These are phyloP conservation scores for Hepatocystis sp. DNA, from an alignment of 169 alveolate genomes.

Conservation along the genomic window DNA sequence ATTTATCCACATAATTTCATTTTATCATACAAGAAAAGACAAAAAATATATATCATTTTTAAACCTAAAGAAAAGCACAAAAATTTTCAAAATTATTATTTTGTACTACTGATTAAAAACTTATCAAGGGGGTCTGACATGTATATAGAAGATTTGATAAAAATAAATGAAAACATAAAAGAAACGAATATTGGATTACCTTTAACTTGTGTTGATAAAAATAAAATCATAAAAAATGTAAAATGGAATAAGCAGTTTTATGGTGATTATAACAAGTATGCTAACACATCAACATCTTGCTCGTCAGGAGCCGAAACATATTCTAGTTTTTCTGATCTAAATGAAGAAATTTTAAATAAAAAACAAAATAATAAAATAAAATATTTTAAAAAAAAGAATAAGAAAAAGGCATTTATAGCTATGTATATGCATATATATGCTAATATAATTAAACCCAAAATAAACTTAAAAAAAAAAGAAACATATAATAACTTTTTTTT, in stretches of 20 bases:
- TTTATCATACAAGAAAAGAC: slow-evolving; percentile 29
- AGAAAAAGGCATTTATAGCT: slow-evolving; percentile 19
- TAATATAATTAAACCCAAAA: slow-evolving; percentile 54
- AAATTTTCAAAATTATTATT: slow-evolving; percentile 60
- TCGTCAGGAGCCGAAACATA: slow-evolving; percentile 8
- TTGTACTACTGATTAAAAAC: slow-evolving; percentile 22
- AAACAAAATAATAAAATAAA: slow-evolving; percentile 33
- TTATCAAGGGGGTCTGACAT: slow-evolving; percentile 45
- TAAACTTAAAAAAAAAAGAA: slow-evolving; percentile 31
- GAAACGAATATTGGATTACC: slow-evolving; percentile 34
- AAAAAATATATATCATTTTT: slow-evolving; percentile 40
- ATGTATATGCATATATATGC: slow-evolving; percentile 43
- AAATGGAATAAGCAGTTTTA: slow-evolving; percentile 24
- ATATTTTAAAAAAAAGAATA: slow-evolving; percentile 41
- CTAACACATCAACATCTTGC: slow-evolving; percentile 39
- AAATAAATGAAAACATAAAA: slow-evolving; percentile 16
- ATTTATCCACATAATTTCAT: slow-evolving; percentile 26
- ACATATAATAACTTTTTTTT: slow-evolving; percentile 22
- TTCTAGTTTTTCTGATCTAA: slow-evolving; percentile 55
- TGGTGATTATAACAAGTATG: slow-evolving; percentile 36
- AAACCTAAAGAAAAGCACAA: slow-evolving; percentile 47
- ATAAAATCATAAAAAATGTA: slow-evolving; percentile 27
- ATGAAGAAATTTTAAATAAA: slow-evolving; percentile 39
- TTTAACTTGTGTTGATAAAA: slow-evolving; percentile 40
- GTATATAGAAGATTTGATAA: slow-evolving; percentile 25